Percentiles rank a stretch among this genome's conserved stretches.
These are phyloP conservation scores for Lactarius psammicola DNA, from an alignment of 768 basidiomycete genomes.

Conservation along the genomic window DNA sequence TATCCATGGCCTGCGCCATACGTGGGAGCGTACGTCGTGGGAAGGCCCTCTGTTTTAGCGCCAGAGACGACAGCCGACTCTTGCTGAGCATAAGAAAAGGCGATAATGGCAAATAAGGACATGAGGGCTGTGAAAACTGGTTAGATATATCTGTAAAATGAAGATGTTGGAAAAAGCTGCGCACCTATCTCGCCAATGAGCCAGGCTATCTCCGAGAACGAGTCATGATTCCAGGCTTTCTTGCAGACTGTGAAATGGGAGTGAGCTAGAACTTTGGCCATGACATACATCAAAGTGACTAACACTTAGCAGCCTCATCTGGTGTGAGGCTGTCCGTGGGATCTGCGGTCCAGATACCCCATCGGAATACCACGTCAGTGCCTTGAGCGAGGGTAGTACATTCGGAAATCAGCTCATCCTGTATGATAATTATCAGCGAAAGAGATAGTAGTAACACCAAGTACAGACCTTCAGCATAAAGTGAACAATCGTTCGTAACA, in stretches of 20 bases:
- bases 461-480: constrained; percentile 61
- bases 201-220: constrained; percentile 65
- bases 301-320: constrained; percentile 49
- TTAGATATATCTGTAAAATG: background rate
- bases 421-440: constrained; percentile 3
- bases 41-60: constrained; percentile 50
- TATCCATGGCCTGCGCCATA: constrained; percentile 30
- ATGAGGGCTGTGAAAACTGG: constrained; percentile 46
- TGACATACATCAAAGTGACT: constrained; percentile 28
- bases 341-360: constrained; percentile 36
- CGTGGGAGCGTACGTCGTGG: constrained; percentile 33
- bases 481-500: constrained; percentile 61
- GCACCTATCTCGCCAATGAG: constrained; percentile 59
- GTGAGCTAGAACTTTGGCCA: constrained; percentile 5
- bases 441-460: background rate
- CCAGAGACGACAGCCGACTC: constrained; percentile 49
- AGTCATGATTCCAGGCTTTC: constrained; percentile 56
- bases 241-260: constrained; percentile 53
- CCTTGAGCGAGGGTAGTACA: constrained; percentile 47
- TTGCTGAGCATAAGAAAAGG: constrained; percentile 75
- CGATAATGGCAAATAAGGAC: constrained; percentile 59
- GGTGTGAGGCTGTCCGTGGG: constrained; percentile 28
- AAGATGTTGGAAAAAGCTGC: constrained; percentile 29
- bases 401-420: constrained; percentile 58
- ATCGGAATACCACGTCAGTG: constrained; percentile 33